phyloP scores from a whole-genome alignment of 139 green algal species.

The Coelastrella sp. region DNA sequence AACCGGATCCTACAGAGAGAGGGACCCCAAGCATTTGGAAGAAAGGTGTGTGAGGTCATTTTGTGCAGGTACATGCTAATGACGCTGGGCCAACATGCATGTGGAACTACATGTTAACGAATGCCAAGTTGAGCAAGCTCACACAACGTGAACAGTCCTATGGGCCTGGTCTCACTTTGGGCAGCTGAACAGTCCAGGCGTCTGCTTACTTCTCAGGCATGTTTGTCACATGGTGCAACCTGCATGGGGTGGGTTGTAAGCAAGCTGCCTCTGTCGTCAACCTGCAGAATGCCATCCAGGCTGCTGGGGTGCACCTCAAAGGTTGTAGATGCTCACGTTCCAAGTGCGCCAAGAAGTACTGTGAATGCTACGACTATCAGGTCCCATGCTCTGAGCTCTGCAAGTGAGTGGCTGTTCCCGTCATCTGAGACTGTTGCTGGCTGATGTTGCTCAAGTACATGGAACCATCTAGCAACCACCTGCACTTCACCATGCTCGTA shows the following conservation, averaged over 20 bases:
- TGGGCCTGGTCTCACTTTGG: no score
- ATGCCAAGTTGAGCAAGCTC: no score
- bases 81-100: no score
- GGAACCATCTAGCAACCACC: no score
- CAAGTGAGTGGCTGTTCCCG: slow-evolving; percentile 52
- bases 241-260: no score
- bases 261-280: not conserved
- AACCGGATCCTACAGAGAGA: slow-evolving; percentile 60
- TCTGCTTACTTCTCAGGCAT: not conserved
- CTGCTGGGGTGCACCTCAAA: slow-evolving; percentile 66
- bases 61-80: no score
- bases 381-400: slow-evolving; percentile 75
- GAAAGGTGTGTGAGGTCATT: slow-evolving; percentile 54
- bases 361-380: slow-evolving; percentile 79
- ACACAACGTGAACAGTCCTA: no score
- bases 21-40: slow-evolving; percentile 63
- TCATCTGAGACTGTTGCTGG: not conserved
- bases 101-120: no score
- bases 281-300: not conserved
- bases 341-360: slow-evolving; percentile 78
- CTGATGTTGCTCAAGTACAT: not conserved
- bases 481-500: no score
- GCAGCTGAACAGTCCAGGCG: no score
- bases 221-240: not conserved
- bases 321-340: slow-evolving; percentile 77